phyloP scores from a whole-genome alignment of 2,329 filamentous ascomycete species.

The Hymenoscyphus fraxineus region DNA sequence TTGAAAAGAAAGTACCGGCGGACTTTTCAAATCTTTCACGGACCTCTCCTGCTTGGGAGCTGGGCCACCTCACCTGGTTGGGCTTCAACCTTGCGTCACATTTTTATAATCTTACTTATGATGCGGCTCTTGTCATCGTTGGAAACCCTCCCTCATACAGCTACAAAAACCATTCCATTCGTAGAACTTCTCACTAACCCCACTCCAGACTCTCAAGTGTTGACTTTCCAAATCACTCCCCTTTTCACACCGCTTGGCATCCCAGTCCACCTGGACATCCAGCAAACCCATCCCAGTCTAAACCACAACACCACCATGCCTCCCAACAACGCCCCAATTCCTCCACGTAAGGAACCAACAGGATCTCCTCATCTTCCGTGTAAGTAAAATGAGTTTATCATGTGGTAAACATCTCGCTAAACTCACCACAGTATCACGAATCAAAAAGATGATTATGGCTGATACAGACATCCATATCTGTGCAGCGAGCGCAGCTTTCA shows the following conservation, averaged over 20 bases:
- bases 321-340: slow-evolving; percentile 82
- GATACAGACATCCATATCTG: slow-evolving; percentile 83
- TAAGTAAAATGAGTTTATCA: slow-evolving; percentile 45
- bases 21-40: background rate
- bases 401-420: background rate
- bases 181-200: background rate
- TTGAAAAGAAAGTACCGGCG: background rate
- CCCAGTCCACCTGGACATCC: background rate
- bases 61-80: background rate
- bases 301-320: slow-evolving; percentile 58
- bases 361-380: slow-evolving; percentile 81
- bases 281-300: background rate
- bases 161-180: background rate
- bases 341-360: slow-evolving; percentile 75
- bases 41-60: background rate
- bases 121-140: background rate
- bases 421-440: slow-evolving; percentile 67
- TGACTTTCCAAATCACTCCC: slow-evolving; percentile 1
- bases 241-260: slow-evolving; percentile 10
- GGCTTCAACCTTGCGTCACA: background rate
- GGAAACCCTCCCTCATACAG: background rate
- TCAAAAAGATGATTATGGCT: slow-evolving; percentile 90
- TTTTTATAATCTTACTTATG: background rate
- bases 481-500: slow-evolving; percentile 90
- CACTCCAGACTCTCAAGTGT: slow-evolving; percentile 1